Evolutionary conservation across 352 stramenopile genomes (phyloP), one percentile per base, ranked within the genome.

Genomic region (Bremia lactucae): DNA sequence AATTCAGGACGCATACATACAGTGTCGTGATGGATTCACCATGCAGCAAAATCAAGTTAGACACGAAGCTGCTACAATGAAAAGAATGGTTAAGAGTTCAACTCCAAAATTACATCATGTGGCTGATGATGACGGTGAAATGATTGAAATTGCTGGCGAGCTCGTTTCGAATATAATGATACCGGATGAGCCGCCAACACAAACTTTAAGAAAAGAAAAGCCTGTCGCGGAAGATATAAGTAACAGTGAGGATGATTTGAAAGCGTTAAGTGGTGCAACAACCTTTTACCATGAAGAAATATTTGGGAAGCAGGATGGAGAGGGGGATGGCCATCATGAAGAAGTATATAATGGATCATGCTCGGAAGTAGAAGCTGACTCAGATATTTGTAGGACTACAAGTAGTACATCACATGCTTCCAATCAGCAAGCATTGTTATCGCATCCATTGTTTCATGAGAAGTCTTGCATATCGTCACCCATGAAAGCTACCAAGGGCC

Each of bases 1-100:
- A 4, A 86, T 87, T 41, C 78, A 87, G 31, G 72, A 88, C 47
- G 58, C 69, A 21, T 87, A 85, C 35, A 54, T 66, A 46, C 54
- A 62, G 13, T 63, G 71, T 11, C 55, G 56, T 8, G 66, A 87
- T 36, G 74, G 63, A 16, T 52, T 82, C 11, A 31, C 79, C 42
- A 60, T 83, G 1, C 70, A 77, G 25, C 45, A 75, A 23, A 87
- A 78, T 24, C 49, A 68, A 45, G 58, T 83, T 36, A 48, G 65
- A 37, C 82, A 85, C 24, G 46, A 70, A 6, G 47, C 41, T 42
- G 22, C 25, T 13, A 39, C 37, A 26, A 48, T 60, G 40, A 53
- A 57, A 41, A 55, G 64, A 42, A 6, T 36, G 13, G 3, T 45
- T 16, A 46, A 62, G 47, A 65, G 49, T 18, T 53, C 31, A 29